Evolutionary conservation across 2,329 filamentous ascomycete species (phyloP).

Genomic region (Cordyceps sp.): DNA sequence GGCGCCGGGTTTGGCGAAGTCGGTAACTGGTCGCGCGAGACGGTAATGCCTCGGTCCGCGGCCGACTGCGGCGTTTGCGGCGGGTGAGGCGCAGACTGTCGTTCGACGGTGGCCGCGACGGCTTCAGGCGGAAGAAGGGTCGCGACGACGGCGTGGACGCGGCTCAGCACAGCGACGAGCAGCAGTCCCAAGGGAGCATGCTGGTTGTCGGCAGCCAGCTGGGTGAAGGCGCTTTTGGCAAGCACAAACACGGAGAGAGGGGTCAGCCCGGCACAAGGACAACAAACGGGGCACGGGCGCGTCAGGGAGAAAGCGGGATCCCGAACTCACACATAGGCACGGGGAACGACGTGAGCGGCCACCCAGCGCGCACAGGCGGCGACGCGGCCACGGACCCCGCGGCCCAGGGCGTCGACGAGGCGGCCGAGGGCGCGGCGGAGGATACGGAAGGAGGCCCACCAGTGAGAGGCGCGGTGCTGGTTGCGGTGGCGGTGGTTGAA

Average conservation of each 20-base stretch:
- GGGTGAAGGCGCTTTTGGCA: slow-evolving; percentile 42
- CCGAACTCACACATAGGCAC: slow-evolving; percentile 17
- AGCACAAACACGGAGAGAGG: background rate
- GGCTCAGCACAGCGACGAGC: slow-evolving; percentile 47
- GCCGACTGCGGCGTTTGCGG: background rate
- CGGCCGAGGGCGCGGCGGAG: slow-evolving; percentile 49
- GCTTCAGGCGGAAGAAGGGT: slow-evolving; percentile 17
- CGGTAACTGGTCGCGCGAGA: slow-evolving; percentile 11
- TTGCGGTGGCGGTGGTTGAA: slow-evolving; percentile 78
- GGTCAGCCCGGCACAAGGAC: background rate
- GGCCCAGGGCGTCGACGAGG: slow-evolving; percentile 21
- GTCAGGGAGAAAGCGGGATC: background rate
- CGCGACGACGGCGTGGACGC: slow-evolving; percentile 29
- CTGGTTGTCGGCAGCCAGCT: slow-evolving; percentile 54
- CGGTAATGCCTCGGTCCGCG: slow-evolving; percentile 11
- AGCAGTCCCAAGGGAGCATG: slow-evolving; percentile 56
- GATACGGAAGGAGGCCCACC: slow-evolving; percentile 61
- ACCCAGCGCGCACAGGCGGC: slow-evolving; percentile 12
- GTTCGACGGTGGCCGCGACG: slow-evolving; percentile 3
- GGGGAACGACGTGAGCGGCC: slow-evolving; percentile 13
- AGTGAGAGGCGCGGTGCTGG: slow-evolving; percentile 66
- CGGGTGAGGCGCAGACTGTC: background rate
- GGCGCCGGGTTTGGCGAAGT: no score
- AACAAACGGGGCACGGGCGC: background rate
- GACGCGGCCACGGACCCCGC: no score